Percentiles rank a stretch among this genome's conserved stretches.
Evolutionary conservation across 2,329 filamentous ascomycete genomes (phyloP).

Genomic region (Nothophaeocryptopus gaeumannii): DNA sequence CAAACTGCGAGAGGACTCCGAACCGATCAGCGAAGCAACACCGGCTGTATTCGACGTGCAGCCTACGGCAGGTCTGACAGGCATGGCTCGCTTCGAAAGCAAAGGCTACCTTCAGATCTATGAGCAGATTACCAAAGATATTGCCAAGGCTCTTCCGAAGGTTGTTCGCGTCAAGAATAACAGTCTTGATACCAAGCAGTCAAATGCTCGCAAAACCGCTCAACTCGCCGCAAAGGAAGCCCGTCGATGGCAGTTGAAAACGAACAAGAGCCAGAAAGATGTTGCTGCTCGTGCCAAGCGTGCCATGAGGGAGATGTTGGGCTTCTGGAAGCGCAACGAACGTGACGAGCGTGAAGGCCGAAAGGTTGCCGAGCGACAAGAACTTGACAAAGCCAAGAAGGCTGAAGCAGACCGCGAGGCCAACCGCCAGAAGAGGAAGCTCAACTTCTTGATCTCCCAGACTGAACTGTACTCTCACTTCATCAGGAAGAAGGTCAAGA

Average conservation of each 20-base stretch:
- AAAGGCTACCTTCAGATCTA: constrained; percentile 90
- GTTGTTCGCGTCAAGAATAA: constrained; percentile 83
- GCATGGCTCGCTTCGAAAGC: constrained; percentile 36
- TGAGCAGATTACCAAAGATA: constrained; percentile 93
- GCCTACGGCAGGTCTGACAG: constrained; percentile 32
- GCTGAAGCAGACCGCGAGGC: constrained; percentile 97
- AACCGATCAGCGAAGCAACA: constrained; percentile 58
- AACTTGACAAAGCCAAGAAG: constrained; percentile 93
- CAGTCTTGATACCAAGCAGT: constrained; percentile 80
- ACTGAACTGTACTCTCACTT: constrained; percentile 99
- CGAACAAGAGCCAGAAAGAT: constrained; percentile 98
- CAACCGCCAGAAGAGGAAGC: constrained; percentile 94
- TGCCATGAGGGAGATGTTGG: constrained; percentile 99
- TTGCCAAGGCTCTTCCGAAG: constrained; percentile 89
- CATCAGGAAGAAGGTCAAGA: constrained; percentile 99
- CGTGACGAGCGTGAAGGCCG: constrained; percentile 92
- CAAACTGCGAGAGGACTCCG: constrained; percentile 38
- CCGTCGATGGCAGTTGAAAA: constrained; percentile 92
- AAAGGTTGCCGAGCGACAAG: constrained; percentile 90
- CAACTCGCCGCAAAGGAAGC: constrained; percentile 96
- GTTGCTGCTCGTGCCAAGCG: constrained; percentile 94
- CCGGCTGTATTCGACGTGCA: constrained; percentile 29
- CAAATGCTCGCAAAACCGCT: constrained; percentile 97
- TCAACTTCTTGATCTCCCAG: constrained; percentile 98
- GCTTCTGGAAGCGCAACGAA: constrained; percentile 99